These are phyloP conservation scores for Trypanosoma rangeli DNA, from an alignment of 208 protist genomes.

Conservation along the genomic window DNA sequence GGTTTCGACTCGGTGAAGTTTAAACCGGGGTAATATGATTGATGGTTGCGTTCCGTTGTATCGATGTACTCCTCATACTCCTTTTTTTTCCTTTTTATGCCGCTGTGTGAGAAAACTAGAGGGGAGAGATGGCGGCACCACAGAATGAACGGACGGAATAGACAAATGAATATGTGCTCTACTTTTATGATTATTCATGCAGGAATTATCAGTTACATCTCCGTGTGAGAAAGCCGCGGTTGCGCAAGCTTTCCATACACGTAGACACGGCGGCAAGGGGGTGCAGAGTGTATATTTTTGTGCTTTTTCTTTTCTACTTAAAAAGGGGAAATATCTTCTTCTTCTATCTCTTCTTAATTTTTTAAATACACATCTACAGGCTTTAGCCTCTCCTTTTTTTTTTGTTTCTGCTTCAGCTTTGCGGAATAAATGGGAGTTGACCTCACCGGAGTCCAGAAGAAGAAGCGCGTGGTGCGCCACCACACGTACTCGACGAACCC, in stretches of 20 bases:
- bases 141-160: background rate
- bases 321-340: background rate
- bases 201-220: background rate
- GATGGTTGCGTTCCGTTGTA: background rate
- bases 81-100: background rate
- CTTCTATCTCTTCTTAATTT: conserved; percentile 10
- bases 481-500: conserved; percentile 96
- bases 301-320: background rate
- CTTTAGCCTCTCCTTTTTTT: conserved; percentile 10
- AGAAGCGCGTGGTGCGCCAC: conserved; percentile 91
- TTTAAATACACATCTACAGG: background rate
- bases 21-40: conserved; percentile 10
- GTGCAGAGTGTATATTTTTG: background rate
- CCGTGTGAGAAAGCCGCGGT: background rate
- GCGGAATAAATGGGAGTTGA: conserved; percentile 83
- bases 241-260: background rate
- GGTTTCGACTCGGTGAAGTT: conserved; percentile 80
- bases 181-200: conserved; percentile 6
- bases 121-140: background rate
- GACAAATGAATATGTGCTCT: conserved; percentile 2
- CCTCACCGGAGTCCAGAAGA: conserved; percentile 89
- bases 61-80: background rate
- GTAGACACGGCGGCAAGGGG: background rate
- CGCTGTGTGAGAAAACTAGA: background rate
- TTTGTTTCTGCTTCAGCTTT: background rate